Conservation (phyloP, 2,329 filamentous ascomycete species). For the Dactylonectria macrodidyma region DNA sequence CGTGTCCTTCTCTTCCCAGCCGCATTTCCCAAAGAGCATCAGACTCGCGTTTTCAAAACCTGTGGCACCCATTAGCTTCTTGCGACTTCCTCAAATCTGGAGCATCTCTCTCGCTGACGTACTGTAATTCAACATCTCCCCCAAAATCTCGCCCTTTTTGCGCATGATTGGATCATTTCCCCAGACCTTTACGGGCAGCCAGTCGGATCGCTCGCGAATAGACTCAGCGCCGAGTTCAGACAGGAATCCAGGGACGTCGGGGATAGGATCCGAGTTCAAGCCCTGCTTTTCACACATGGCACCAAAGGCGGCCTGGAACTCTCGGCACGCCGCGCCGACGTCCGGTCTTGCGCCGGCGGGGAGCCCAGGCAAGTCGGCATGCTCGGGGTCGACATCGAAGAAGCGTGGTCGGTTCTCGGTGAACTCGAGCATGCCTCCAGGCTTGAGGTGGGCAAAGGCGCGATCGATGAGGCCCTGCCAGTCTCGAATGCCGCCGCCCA, state of each 20-base stretch:
- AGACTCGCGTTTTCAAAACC: constrained; percentile 52
- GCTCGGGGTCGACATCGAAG: constrained; percentile 54
- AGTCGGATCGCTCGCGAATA: constrained; percentile 58
- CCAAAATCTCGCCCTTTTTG: constrained; percentile 55
- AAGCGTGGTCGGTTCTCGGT: constrained; percentile 58
- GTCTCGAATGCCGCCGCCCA: constrained; percentile 61
- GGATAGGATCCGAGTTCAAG: constrained; percentile 59
- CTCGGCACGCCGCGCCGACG: constrained; percentile 50
- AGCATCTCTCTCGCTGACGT: constrained; percentile 27
- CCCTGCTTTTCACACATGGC: constrained; percentile 48
- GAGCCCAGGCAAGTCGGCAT: constrained; percentile 35
- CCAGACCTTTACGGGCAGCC: constrained; percentile 58
- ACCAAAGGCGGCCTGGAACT: constrained; percentile 53
- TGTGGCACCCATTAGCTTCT: constrained; percentile 18
- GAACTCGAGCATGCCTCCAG: constrained; percentile 62
- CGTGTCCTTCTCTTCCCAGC: constrained; percentile 52
- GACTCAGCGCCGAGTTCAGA: constrained; percentile 57
- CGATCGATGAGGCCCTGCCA: constrained; percentile 55
- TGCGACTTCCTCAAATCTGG: not conserved
- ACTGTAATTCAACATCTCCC: constrained; percentile 56
- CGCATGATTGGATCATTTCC: constrained; percentile 56
- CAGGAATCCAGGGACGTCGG: constrained; percentile 53
- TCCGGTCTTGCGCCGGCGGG: constrained; percentile 35
- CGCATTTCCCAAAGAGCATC: constrained; percentile 51
- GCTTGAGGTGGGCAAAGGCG: constrained; percentile 58